Evolutionary conservation across 1,284 basidiomycete species (phyloP), one percentile per base, ranked within the genome.

Genomic region (Cystobasidium slooffiae): DNA sequence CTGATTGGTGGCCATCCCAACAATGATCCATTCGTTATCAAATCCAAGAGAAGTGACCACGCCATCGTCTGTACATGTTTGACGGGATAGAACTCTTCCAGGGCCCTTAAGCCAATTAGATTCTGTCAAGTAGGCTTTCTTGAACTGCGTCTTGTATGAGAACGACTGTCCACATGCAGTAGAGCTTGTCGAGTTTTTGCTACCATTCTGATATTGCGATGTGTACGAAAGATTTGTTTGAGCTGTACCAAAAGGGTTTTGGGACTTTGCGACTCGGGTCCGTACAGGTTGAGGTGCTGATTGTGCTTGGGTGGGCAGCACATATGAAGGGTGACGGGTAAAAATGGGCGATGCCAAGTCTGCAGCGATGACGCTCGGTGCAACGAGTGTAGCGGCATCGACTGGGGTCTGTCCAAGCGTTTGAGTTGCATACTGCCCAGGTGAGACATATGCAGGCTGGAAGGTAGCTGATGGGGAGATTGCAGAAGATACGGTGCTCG

Each of bases 41-140:
- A 97, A 86, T 0, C 93, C 92, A 24, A 97, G 85, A 3, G 91
- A 93, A 0, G 96, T 96, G 49, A 96, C 90, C 10, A 93, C 90
- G 9, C 89, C 89, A 58, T 86, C 86, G 78, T 92, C 88, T 49
- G 88, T 86, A 61, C 89, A 87, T 63, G 89, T 88, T 80, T 94
- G 91, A 8, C 88, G 85, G 12, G 88, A 88, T 8, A 97, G 85
- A 4, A 96, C 84, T 6, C 87, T 86, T 2, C 94, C 94, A 6
- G 80, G 80, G 1, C 91, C 91, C 55, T 86, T 86, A 10, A 90
- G 87, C 94, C 95, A 97, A 81, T 94, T 94, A 47, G 88, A 88
- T 81, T 92, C 92, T 53, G 91, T 92, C 18, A 88, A 85, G 81
- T 91, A 93, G 5, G 90, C 89, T 55, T 87, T 83, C 80, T 90